Base-by-base conservation (phyloP, 768 basidiomycete species). In the Leccinum imitatum region DNA sequence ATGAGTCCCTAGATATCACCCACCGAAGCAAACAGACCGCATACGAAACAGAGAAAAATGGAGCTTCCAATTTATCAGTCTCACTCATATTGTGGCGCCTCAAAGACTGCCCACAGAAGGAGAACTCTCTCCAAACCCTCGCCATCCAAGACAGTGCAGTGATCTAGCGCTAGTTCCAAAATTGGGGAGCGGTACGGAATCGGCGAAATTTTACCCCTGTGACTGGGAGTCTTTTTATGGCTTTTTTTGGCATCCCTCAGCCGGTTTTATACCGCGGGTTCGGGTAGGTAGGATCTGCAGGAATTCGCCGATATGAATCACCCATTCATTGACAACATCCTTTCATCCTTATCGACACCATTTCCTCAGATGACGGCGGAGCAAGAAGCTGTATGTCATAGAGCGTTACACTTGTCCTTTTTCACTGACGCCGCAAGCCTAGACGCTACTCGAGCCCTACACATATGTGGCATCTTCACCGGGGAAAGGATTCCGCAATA, bases 401-500 rank as follows among this genome's bases (percentile, higher is more conserved):
- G 33, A 11, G 37, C 11, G 19, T 44, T 5, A 6, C 4, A 6
- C 25, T 37, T 51, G 21, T 4, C 10, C 14, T 9, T 44, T 30
- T 19, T 2, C 37, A 35, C 46, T 56, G 50, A 62, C 50, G 30
- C 23, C 19, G 5, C 10, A 8, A 13, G 14, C 8, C 15, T 37
- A 80, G 81, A 76, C 78, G 2, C 69, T 98, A 17, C 80, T 96
- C 10, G 96, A 98, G 72, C 96, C 96, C 1, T 98, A 86, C 73
- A 85, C 84, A 2, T 96, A 95, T 72, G 83, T 95, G 52, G 87
- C 85, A 8, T 84, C 88, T 6, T 86, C 86, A 60, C 93, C 92
- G 0, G 94, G 96, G 13, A 98, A 98, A 75, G 95, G 97, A 56
- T 88, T 98, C 62, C 86, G 96, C 7, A 80, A 84, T 4, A 85